Evolutionary conservation across 2,329 filamentous ascomycete genomes (phyloP), one percentile per base, ranked within the genome.

Genomic region (Helotiales sp.): DNA sequence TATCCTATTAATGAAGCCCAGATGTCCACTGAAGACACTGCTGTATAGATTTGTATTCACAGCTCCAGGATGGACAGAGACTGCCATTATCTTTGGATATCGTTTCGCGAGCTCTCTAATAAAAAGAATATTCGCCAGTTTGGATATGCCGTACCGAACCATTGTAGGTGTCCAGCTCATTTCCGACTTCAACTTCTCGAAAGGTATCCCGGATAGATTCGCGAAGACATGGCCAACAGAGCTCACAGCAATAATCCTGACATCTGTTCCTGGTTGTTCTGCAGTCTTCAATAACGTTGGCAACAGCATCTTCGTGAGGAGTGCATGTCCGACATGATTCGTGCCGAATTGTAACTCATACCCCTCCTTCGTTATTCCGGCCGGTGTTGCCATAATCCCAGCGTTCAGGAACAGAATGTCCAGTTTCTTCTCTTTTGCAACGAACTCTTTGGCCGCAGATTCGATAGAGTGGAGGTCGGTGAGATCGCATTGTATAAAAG

Each of bases 291-390:
- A 49, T 2, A 76, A 57, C 2, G 66, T 65, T 6, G 72, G 73
- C 1, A 74, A 55, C 9, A 79, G 63, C 2, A 73, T 67, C 55
- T 74, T 69, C n/a, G 74, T 68, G 12, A 81, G 69, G 2, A 78
- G 71, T 5, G 78, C 76, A 52, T 81, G 78, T 15, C 78, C 78
- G 36, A 81, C 62, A 63, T 81, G 77, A 55, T 82, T 82, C 1
- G 74, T 77, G 1, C 74, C 77, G 57, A 81, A 79, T 58, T 80
- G 75, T 9, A 76, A 61, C 63, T 82, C 80, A 57, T 79, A 81
- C 13, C 78, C 78, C 17, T 81, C 75, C 25, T 67, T 64, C 5
- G 76, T 78, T 8, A 74, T 61, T 2, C 58, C 70, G 0, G 74
- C 68, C 3, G 75, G 71, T 17, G 61, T 63, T 0, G 71, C 74